phyloP scores from a whole-genome alignment of 2,329 filamentous ascomycete genomes.

The Paecilomyces niveus region DNA sequence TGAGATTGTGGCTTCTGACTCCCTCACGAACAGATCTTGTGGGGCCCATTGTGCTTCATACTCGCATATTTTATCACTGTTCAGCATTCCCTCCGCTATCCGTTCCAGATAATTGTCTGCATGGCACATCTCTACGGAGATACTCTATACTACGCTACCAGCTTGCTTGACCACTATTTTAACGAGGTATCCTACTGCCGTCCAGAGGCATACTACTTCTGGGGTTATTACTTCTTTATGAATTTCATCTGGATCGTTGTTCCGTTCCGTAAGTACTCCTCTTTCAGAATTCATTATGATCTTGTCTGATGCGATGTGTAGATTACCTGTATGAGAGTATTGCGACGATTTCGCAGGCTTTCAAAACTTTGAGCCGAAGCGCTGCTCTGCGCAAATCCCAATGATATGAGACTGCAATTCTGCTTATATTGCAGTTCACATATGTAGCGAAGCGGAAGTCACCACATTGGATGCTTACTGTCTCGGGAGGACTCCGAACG shows the following conservation, averaged over 20 bases:
- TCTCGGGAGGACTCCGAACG: no score
- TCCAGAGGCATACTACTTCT: constrained; percentile 59
- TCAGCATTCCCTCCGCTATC: constrained; percentile 51
- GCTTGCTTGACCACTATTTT: constrained; percentile 53
- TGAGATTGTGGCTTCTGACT: not conserved
- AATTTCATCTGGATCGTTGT: constrained; percentile 62
- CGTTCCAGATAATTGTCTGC: constrained; percentile 54
- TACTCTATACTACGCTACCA: constrained; percentile 57
- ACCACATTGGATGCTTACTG: not conserved
- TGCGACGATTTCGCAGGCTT: not conserved
- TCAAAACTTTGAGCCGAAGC: not conserved
- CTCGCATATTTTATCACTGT: constrained; percentile 49
- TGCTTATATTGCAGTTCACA: not conserved
- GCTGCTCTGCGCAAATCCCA: not conserved
- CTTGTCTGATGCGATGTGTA: not conserved
- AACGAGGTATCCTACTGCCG: constrained; percentile 50
- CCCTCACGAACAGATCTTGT: constrained; percentile 39
- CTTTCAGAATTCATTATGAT: not conserved
- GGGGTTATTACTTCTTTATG: constrained; percentile 60
- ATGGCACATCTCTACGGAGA: constrained; percentile 60
- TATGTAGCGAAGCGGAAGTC: not conserved
- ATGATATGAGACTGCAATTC: not conserved
- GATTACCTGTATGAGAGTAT: not conserved
- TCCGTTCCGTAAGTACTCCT: constrained; percentile 43
- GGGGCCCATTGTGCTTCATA: constrained; percentile 56